Conservation (phyloP, 768 basidiomycete genomes). For the Leccinum rimulosum region DNA sequence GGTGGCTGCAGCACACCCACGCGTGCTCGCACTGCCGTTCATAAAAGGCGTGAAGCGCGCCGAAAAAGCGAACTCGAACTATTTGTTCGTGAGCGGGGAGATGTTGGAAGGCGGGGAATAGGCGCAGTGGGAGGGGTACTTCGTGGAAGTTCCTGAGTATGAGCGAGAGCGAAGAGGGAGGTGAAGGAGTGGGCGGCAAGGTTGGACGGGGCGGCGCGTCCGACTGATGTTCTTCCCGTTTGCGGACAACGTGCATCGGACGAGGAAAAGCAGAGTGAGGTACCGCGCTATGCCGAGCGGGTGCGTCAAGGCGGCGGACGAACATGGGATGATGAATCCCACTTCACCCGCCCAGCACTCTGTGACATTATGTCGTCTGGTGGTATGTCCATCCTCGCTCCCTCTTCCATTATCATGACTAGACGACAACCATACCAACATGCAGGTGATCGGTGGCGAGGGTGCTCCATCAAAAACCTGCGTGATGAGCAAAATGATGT, state of each 20-base stretch:
- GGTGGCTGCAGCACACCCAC: constrained; percentile 98
- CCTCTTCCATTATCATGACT: too few species aligned
- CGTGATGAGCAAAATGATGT: too few species aligned
- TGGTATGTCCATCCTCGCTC: too few species aligned
- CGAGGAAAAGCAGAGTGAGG: constrained; percentile 85
- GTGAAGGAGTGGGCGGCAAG: constrained; percentile 68
- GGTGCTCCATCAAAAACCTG: too few species aligned
- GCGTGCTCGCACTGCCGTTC: constrained; percentile 90
- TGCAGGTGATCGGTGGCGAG: too few species aligned
- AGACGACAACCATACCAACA: too few species aligned
- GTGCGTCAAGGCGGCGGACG: constrained; percentile 94
- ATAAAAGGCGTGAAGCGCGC: constrained; percentile 97
- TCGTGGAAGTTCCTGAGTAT: constrained; percentile 66
- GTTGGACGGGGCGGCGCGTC: constrained; percentile 86
- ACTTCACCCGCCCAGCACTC: too few species aligned
- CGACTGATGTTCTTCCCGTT: constrained; percentile 99
- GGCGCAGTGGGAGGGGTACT: constrained; percentile 86
- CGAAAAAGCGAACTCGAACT: constrained; percentile 98
- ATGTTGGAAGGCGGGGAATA: constrained; percentile 86
- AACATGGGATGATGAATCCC: constrained; percentile 68
- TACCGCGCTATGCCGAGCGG: constrained; percentile 92
- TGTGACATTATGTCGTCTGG: too few species aligned
- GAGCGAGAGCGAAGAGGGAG: constrained; percentile 57
- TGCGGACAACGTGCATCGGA: constrained; percentile 95
- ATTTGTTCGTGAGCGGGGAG: constrained; percentile 92